Conservation (phyloP, 2,329 filamentous ascomycete species). For the Trichoderma sp. region DNA sequence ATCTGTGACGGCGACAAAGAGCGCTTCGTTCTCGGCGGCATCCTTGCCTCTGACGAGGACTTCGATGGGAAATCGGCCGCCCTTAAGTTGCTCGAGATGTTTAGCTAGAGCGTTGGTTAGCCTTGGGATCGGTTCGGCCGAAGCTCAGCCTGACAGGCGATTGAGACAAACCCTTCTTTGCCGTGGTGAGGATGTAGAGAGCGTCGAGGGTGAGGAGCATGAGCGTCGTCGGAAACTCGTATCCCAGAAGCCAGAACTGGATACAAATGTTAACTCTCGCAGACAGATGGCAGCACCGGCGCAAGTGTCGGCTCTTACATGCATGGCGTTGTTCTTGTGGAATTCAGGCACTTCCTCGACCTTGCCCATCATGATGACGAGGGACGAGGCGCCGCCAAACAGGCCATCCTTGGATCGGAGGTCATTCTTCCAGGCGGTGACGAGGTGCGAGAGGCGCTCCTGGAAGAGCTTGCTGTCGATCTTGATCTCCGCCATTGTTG, state of each 20-base stretch:
- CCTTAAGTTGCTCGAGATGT: slow-evolving; percentile 88
- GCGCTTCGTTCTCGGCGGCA: slow-evolving; percentile 84
- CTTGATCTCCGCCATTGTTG: slow-evolving; percentile 78
- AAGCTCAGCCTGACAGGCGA: slow-evolving; percentile 37
- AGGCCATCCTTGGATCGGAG: slow-evolving; percentile 82
- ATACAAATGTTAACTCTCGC: background rate
- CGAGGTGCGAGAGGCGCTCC: slow-evolving; percentile 84
- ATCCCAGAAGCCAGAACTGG: slow-evolving; percentile 97
- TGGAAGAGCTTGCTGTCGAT: slow-evolving; percentile 95
- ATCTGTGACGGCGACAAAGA: slow-evolving; percentile 81
- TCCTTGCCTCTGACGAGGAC: slow-evolving; percentile 92
- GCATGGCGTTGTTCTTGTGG: slow-evolving; percentile 94
- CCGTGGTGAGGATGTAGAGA: slow-evolving; percentile 90
- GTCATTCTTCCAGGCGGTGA: slow-evolving; percentile 94
- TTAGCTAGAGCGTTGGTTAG: slow-evolving; percentile 62
- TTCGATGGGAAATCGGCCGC: slow-evolving; percentile 89
- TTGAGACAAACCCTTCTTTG: slow-evolving; percentile 80
- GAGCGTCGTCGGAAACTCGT: slow-evolving; percentile 95
- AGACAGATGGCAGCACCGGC: background rate
- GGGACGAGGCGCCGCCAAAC: slow-evolving; percentile 84
- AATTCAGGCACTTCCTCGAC: slow-evolving; percentile 85
- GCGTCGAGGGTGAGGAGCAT: slow-evolving; percentile 88
- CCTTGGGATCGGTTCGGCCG: background rate
- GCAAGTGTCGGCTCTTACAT: slow-evolving; percentile 60
- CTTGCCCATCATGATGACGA: slow-evolving; percentile 92